Evolutionary conservation across 2,329 filamentous ascomycete genomes (phyloP).

Genomic region (Paramyrothecium roridum): DNA sequence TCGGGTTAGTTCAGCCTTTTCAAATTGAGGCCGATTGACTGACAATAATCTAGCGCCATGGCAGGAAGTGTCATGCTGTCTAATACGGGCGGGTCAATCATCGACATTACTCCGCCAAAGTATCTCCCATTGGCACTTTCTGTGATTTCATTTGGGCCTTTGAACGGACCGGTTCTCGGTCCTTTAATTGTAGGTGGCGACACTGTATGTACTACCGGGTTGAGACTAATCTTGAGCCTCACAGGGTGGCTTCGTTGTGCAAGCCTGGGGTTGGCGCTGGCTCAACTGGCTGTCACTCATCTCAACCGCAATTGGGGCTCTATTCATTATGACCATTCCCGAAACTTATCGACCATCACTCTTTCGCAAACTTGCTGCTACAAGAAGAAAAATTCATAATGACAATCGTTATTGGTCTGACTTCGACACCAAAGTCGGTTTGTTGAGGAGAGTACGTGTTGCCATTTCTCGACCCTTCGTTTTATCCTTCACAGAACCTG

Average conservation of each 20-base stretch:
- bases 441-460: not conserved
- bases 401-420: not conserved
- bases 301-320: not conserved
- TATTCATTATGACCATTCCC: not conserved
- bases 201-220: not conserved
- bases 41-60: not conserved
- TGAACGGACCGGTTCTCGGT: not conserved
- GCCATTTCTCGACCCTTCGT: not conserved
- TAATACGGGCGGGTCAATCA: not conserved
- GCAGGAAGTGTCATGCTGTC: constrained; percentile 1
- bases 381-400: not conserved
- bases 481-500: not conserved
- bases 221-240: not conserved
- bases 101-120: not conserved
- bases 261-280: not conserved
- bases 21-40: not conserved
- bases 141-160: not conserved
- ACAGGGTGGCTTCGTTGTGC: not conserved
- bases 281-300: not conserved
- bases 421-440: not conserved
- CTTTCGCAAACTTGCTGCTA: not conserved
- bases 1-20: not conserved
- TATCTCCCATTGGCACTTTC: not conserved
- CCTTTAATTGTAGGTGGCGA: not conserved
- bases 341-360: not conserved